phyloP scores from a whole-genome alignment of 2,329 filamentous ascomycete species.

The Gaeumannomyces sp. region DNA sequence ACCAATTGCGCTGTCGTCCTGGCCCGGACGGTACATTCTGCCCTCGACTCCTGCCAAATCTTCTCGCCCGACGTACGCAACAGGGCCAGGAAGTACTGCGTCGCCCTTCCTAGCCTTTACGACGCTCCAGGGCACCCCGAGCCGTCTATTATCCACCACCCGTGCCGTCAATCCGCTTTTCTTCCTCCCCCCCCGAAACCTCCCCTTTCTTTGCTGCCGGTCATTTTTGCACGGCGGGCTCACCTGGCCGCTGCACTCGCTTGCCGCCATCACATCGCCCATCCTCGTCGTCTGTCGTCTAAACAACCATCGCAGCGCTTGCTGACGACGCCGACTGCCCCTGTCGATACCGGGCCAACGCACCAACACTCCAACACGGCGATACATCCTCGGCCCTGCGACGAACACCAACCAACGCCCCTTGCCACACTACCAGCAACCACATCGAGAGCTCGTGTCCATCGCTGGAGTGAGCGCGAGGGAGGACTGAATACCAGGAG shows the following conservation, averaged over 20 bases:
- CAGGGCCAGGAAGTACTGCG: not conserved
- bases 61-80: constrained; percentile 1
- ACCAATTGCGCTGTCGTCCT: not conserved
- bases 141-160: constrained; percentile 3
- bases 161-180: constrained; percentile 1
- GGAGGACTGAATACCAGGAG: not conserved
- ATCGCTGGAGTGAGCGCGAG: not conserved
- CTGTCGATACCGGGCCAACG: not conserved
- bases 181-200: not conserved
- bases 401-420: not conserved
- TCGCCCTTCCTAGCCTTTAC: not conserved
- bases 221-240: not conserved
- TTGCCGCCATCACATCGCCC: not conserved
- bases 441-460: not conserved
- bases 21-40: constrained; percentile 1
- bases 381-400: not conserved
- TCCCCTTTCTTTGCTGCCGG: not conserved
- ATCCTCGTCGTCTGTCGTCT: not conserved
- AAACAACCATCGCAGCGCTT: not conserved
- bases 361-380: not conserved
- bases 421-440: not conserved
- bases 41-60: not conserved
- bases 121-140: not conserved
- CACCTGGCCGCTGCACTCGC: not conserved
- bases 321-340: not conserved